Percentiles rank a stretch among this genome's conserved stretches.
phyloP scores from a whole-genome alignment of 2,329 filamentous ascomycete genomes.

The Cladophialophora immunda region DNA sequence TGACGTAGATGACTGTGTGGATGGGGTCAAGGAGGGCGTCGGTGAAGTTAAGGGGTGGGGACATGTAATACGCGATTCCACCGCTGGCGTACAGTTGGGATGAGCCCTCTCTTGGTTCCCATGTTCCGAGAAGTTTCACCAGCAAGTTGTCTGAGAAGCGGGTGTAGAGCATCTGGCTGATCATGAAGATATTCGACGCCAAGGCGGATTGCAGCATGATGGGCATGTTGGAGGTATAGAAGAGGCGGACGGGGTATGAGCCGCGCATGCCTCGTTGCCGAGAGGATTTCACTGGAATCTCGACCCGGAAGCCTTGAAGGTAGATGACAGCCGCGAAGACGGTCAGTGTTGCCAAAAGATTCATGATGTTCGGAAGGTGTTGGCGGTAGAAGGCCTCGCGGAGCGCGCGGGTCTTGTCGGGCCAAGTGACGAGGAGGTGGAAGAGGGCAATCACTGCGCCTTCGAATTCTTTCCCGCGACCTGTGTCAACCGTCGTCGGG shows the following conservation, averaged over 20 bases:
- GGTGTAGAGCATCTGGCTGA: slow-evolving; percentile 99
- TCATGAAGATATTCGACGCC: slow-evolving; percentile 98
- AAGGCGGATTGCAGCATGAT: slow-evolving; percentile 99
- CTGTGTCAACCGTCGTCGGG: slow-evolving; percentile 98
- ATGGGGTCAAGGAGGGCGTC: slow-evolving; percentile 96
- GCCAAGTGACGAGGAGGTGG: slow-evolving; percentile 97
- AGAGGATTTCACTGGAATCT: slow-evolving; percentile 99
- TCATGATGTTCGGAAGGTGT: slow-evolving; percentile 99
- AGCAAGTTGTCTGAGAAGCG: slow-evolving; percentile 99
- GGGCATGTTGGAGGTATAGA: slow-evolving; percentile 99
- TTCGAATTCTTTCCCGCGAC: slow-evolving; percentile 98
- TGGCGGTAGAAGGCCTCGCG: slow-evolving; percentile 99
- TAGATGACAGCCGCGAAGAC: slow-evolving; percentile 99
- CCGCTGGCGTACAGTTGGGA: slow-evolving; percentile 93
- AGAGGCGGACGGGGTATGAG: slow-evolving; percentile 97
- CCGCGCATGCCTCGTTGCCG: slow-evolving; percentile 98
- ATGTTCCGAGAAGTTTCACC: slow-evolving; percentile 95
- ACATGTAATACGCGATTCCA: slow-evolving; percentile 99
- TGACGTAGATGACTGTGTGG: slow-evolving; percentile 93
- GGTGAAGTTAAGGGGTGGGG: slow-evolving; percentile 94
- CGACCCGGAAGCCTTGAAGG: slow-evolving; percentile 98
- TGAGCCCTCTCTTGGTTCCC: slow-evolving; percentile 96
- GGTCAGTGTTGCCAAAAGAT: slow-evolving; percentile 88
- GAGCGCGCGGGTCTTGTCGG: slow-evolving; percentile 98
- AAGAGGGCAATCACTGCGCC: slow-evolving; percentile 97